A percentile compares a stretch with the other conserved stretches of the same genome.
Conservation (phyloP, 192 early-diverging fungal species). For the Lobosporangium transversale region DNA sequence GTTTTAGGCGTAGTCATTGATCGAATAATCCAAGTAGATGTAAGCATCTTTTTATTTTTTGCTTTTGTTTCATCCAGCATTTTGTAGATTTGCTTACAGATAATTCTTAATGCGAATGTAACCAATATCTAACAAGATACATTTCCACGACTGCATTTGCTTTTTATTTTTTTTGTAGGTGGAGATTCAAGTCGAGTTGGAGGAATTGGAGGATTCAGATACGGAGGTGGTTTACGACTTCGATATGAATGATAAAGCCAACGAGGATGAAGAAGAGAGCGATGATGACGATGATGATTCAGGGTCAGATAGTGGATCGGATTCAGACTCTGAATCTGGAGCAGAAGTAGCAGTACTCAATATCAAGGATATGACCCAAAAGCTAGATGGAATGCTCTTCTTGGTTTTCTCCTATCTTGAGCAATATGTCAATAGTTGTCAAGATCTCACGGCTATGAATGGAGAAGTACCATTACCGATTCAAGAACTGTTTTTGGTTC, state of each 20-base stretch:
- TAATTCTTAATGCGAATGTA: too few relatives aligned
- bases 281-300: slow-evolving; percentile 53
- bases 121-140: too few relatives aligned
- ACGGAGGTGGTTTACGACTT: slow-evolving; percentile 44
- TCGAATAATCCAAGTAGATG: slow-evolving; percentile 90
- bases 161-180: too few relatives aligned
- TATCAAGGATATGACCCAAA: slow-evolving; percentile 69
- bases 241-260: slow-evolving; percentile 12
- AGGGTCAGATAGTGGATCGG: slow-evolving; percentile 60
- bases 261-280: slow-evolving; percentile 36
- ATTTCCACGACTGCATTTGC: too few relatives aligned
- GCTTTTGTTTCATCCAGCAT: too few relatives aligned
- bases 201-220: slow-evolving; percentile 80
- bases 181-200: slow-evolving; percentile 91
- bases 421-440: slow-evolving; percentile 35
- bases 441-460: slow-evolving; percentile 30
- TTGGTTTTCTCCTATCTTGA: slow-evolving; percentile 72
- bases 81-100: too few relatives aligned
- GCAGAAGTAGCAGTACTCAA: slow-evolving; percentile 53
- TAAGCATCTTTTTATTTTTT: slow-evolving; percentile 49
- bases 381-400: slow-evolving; percentile 78
- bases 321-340: slow-evolving; percentile 55
- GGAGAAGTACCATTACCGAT: slow-evolving; percentile 18
- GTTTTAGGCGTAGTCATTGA: slow-evolving; percentile 83
- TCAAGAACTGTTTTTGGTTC: slow-evolving; percentile 68